phyloP scores from a whole-genome alignment of 1,284 basidiomycete genomes.

The Apiotrichum sp. region DNA sequence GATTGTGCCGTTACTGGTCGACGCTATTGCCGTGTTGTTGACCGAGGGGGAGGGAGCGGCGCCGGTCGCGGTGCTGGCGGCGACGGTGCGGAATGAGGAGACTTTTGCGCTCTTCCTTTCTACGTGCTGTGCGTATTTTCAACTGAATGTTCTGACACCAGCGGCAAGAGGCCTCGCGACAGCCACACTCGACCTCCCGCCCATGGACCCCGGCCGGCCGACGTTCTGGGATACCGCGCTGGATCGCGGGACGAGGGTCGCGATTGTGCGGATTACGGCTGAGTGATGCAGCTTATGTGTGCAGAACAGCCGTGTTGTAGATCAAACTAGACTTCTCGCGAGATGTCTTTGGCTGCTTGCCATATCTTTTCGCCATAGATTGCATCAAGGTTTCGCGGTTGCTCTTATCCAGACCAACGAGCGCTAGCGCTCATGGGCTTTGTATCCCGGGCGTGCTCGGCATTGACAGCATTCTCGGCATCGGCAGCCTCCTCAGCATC shows the following conservation, averaged over 20 bases:
- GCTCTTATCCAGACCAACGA: too few species aligned
- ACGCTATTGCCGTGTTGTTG: conserved; percentile 28
- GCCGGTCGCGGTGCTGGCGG: conserved; percentile 34
- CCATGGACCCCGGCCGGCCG: conserved; percentile 19
- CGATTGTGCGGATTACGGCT: conserved; percentile 25
- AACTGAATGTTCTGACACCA: conserved; percentile 3
- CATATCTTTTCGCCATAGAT: too few species aligned
- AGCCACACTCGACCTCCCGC: conserved; percentile 19
- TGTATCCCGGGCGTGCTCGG: too few species aligned
- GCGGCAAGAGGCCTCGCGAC: background rate
- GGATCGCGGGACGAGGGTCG: conserved; percentile 31
- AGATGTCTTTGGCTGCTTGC: too few species aligned
- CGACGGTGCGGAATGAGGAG: conserved; percentile 44
- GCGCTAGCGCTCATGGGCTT: too few species aligned
- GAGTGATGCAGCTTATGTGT: too few species aligned
- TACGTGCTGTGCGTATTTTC: conserved; percentile 27
- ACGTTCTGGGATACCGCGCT: conserved; percentile 43
- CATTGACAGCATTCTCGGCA: too few species aligned
- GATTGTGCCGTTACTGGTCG: conserved; percentile 39
- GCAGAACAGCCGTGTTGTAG: too few species aligned
- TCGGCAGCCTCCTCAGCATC: too few species aligned
- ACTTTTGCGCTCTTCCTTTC: conserved; percentile 39
- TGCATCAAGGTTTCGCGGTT: too few species aligned
- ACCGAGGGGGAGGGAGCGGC: background rate
- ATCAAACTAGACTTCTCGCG: too few species aligned